phyloP scores from a whole-genome alignment of 495 filamentous ascomycete genomes.

The Achaetomiella virescens region DNA sequence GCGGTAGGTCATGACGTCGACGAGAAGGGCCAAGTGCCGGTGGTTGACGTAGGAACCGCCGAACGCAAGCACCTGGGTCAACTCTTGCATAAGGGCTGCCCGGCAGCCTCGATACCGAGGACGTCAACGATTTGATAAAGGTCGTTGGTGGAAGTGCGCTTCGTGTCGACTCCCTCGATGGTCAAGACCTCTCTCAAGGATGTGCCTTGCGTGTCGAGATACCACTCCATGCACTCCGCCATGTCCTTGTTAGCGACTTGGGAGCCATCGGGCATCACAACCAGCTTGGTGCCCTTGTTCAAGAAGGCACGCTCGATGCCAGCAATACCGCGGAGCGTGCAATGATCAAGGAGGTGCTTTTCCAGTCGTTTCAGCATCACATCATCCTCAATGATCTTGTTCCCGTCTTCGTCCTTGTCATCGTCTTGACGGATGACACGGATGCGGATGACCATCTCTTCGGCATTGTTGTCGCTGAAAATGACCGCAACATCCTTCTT shows the following conservation, averaged over 20 bases:
- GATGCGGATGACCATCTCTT: slow-evolving; percentile 89
- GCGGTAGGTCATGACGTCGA: slow-evolving; percentile 96
- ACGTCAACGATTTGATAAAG: slow-evolving; percentile 89
- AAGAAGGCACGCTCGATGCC: slow-evolving; percentile 90
- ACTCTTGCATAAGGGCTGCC: slow-evolving; percentile 74
- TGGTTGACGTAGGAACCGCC: slow-evolving; percentile 99
- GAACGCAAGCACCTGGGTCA: slow-evolving; percentile 87
- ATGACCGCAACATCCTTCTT: slow-evolving; percentile 84
- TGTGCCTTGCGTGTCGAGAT: slow-evolving; percentile 87
- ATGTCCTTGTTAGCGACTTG: slow-evolving; percentile 64
- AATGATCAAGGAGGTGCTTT: slow-evolving; percentile 79
- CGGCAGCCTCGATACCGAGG: slow-evolving; percentile 96
- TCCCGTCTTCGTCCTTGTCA: slow-evolving; percentile 70
- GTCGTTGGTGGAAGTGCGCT: slow-evolving; percentile 88
- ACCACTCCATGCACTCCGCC: slow-evolving; percentile 69
- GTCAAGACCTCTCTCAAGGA: slow-evolving; percentile 74
- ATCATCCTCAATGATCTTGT: slow-evolving; percentile 77
- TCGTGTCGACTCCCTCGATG: slow-evolving; percentile 82
- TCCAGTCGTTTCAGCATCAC: slow-evolving; percentile 85
- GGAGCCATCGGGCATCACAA: slow-evolving; percentile 57
- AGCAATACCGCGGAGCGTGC: slow-evolving; percentile 82
- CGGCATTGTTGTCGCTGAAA: slow-evolving; percentile 96
- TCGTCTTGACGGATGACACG: slow-evolving; percentile 65
- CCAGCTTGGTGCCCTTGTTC: slow-evolving; percentile 66
- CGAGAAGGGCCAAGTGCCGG: slow-evolving; percentile 90